Base-by-base conservation (phyloP, 495 filamentous ascomycete genomes). In the Annulohypoxylon bovei region DNA sequence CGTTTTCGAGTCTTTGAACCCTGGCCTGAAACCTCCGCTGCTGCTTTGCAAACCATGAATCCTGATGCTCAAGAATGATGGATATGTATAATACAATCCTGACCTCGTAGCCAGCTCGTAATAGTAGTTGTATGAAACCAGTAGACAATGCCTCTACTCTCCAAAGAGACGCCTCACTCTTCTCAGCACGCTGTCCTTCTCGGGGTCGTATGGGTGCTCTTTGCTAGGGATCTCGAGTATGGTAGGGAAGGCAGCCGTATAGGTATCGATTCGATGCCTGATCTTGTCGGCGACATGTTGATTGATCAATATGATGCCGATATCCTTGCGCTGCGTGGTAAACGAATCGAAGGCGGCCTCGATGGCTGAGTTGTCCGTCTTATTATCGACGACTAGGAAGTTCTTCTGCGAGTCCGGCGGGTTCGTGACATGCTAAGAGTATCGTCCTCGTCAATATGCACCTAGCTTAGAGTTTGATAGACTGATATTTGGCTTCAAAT, bases 251-350 rank as follows among this genome's bases (percentile, higher is more conserved):
- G 91, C 91, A 20, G 89, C 87, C 7, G 88, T 91, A 79, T 91
- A 91, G 16, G 84, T 86, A 72, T 93, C 91, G 68, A 93, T 84
- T 44, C 88, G 87, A 78, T 93, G 86, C 67, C 96, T 87, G 85
- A 99, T 99, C 76, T 89, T 88, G 76, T 99, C 96, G 20, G 96
- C 96, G 62, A 98, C 94, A 83, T 99, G 96, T 82, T 99, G 96
- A 75, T 98, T 99, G 77, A 99, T 98, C 64, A 99, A 81, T 39
- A 99, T 77, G 67, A 99, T 93, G 2, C 93, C 96, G 76, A 99
- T 97, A 75, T 99, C 96, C 79, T 97, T 97, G 68, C 96, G 84
- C 79, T 95, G 86, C 35, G 87, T 87, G 1, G 93, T 95, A 80
- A 96, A 99, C 50, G 86, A 86, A 65, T 95, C 90, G 77, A 99